Evolutionary conservation across 169 alveolate species (phyloP).

Genomic region (Cryptosporidium xiaoi): DNA sequence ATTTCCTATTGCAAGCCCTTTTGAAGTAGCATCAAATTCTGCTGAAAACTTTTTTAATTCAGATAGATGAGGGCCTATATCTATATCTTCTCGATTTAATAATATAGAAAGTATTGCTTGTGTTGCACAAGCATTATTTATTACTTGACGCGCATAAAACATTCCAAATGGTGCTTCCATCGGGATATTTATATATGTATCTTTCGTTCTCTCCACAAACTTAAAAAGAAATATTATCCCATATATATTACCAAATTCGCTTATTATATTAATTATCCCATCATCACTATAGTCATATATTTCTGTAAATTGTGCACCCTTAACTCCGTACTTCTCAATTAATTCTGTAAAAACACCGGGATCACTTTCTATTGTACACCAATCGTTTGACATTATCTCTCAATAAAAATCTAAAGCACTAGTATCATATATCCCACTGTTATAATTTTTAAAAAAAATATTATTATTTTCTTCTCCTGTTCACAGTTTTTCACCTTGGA

Average conservation of each 20-base stretch:
- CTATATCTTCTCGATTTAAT: constrained; percentile 84
- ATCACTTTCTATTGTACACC: constrained; percentile 94
- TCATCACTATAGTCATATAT: constrained; percentile 86
- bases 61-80: constrained; percentile 87
- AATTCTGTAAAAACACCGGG: constrained; percentile 95
- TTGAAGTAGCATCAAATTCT: constrained; percentile 84
- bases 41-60: constrained; percentile 84
- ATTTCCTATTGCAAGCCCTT: constrained; percentile 88
- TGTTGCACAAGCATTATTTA: constrained; percentile 94
- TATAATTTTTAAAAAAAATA: background rate
- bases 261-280: constrained; percentile 73
- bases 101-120: constrained; percentile 91
- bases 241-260: constrained; percentile 78
- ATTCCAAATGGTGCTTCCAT: constrained; percentile 84
- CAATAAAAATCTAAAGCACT: background rate
- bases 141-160: constrained; percentile 91
- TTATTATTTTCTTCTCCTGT: too few relatives aligned
- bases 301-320: constrained; percentile 90
- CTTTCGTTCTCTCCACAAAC: constrained; percentile 81
- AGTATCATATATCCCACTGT: background rate
- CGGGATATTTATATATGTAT: constrained; percentile 8
- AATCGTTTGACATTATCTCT: constrained; percentile 78
- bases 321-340: constrained; percentile 88
- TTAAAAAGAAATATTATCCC: constrained; percentile 91
- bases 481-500: background rate